Evolutionary conservation across 148 eudicot genomes (phyloP).

Genomic region (Amaranthus cruentus): DNA sequence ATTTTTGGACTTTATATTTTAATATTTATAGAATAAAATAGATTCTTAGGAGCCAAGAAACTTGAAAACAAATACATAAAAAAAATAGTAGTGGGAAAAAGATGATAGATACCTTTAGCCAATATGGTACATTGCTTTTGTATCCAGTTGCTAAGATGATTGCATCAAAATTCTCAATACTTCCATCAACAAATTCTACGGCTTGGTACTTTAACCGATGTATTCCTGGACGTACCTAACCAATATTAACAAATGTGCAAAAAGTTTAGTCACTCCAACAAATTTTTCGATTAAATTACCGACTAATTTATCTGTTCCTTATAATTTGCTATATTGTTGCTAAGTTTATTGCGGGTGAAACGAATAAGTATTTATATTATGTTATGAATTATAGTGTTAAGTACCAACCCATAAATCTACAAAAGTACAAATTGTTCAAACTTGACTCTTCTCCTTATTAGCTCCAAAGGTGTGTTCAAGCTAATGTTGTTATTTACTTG

Average conservation of each 20-base stretch:
- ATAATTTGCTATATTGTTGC: no score
- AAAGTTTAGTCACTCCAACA: background rate
- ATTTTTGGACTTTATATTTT: background rate
- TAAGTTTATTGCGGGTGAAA: no score
- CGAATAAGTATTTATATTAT: no score
- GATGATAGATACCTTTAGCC: slow-evolving; percentile 59
- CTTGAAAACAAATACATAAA: background rate
- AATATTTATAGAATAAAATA: background rate
- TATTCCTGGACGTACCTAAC: slow-evolving; percentile 50
- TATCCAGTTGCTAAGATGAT: slow-evolving; percentile 82
- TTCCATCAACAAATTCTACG: slow-evolving; percentile 64
- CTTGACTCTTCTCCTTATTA: no score
- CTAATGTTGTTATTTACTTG: no score
- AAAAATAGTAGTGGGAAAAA: slow-evolving; percentile 3
- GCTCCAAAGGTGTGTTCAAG: no score
- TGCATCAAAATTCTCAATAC: slow-evolving; percentile 60
- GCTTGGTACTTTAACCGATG: slow-evolving; percentile 33
- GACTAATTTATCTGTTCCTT: no score
- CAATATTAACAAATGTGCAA: background rate
- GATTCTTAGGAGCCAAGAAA: slow-evolving; percentile 3
- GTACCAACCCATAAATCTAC: no score
- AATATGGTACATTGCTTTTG: slow-evolving; percentile 82
- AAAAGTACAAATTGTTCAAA: no score
- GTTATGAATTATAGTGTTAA: no score
- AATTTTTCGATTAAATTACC: background rate